Evolutionary conservation across 345 rosid genomes (phyloP).

Genomic region (Erodium maritimum): DNA sequence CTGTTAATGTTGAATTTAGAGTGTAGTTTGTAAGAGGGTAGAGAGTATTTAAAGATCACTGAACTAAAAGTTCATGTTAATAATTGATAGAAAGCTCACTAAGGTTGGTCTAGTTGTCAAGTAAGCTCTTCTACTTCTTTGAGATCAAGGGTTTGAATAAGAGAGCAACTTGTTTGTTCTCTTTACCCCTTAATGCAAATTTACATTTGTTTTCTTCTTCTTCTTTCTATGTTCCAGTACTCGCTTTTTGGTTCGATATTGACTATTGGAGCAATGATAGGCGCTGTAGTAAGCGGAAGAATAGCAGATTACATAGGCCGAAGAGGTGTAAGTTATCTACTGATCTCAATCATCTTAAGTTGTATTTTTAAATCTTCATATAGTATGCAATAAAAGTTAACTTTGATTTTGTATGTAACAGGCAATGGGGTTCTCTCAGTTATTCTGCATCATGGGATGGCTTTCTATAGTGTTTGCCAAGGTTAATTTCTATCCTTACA

Average conservation of each 20-base stretch:
- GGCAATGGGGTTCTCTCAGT: conserved; percentile 51
- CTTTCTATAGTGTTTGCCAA: conserved; percentile 34
- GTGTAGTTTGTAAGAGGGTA: no score
- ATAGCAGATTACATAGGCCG: conserved; percentile 59
- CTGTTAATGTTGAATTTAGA: no score
- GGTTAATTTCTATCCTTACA: conserved; percentile 10
- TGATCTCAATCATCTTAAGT: neutral
- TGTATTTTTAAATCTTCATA: neutral
- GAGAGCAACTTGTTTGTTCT: no score
- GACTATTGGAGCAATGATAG: conserved; percentile 76
- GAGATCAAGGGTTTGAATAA: no score
- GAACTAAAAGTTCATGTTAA: no score
- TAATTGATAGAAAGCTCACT: no score
- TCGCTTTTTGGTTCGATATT: conserved; percentile 69
- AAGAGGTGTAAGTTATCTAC: conserved; percentile 16
- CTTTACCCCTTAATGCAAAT: no score
- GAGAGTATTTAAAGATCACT: no score
- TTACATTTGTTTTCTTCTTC: neutral
- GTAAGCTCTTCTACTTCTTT: no score
- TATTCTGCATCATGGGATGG: conserved; percentile 42
- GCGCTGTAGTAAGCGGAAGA: conserved; percentile 59
- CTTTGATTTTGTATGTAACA: conserved; percentile 10
- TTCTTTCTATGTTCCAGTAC: conserved; percentile 31
- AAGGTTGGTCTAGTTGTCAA: no score
- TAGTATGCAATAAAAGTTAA: neutral